phyloP scores from a whole-genome alignment of 2,329 filamentous ascomycete genomes.

The Penicillium sp. region DNA sequence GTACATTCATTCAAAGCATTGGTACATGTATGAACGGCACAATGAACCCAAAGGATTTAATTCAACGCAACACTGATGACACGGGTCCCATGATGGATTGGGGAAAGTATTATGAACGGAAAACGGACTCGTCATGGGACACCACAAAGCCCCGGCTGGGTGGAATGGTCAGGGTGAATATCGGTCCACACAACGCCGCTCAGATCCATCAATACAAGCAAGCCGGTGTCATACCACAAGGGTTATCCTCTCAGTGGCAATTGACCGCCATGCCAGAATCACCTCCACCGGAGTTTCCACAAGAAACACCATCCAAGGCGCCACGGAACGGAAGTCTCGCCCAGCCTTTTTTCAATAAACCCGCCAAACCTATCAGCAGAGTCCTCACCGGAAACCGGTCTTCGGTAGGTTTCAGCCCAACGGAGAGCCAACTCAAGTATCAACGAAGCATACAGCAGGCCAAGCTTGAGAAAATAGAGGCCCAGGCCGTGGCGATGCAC shows the following conservation, averaged over 20 bases:
- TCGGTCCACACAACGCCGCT: slow-evolving; percentile 1
- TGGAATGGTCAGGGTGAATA: background rate
- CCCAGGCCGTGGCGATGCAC: background rate
- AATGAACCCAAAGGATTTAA: background rate
- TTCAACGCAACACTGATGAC: background rate
- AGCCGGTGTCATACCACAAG: background rate
- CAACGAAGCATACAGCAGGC: background rate
- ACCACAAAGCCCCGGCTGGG: background rate
- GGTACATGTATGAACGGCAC: background rate
- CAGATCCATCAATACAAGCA: background rate
- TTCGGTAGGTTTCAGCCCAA: background rate
- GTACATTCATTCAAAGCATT: background rate
- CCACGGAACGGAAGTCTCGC: background rate
- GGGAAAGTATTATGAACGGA: slow-evolving; percentile 4
- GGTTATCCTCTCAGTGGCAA: background rate
- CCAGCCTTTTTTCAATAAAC: background rate
- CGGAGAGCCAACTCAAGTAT: background rate
- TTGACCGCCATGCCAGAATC: background rate
- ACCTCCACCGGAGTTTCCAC: background rate
- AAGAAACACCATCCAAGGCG: background rate
- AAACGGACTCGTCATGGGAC: background rate
- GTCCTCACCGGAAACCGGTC: background rate
- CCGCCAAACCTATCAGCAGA: background rate
- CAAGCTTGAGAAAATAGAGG: background rate
- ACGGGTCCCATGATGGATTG: background rate